Percentiles rank a stretch among this genome's conserved stretches.
phyloP scores from a whole-genome alignment of 805 yeast species.

The Metschnikowia similis region DNA sequence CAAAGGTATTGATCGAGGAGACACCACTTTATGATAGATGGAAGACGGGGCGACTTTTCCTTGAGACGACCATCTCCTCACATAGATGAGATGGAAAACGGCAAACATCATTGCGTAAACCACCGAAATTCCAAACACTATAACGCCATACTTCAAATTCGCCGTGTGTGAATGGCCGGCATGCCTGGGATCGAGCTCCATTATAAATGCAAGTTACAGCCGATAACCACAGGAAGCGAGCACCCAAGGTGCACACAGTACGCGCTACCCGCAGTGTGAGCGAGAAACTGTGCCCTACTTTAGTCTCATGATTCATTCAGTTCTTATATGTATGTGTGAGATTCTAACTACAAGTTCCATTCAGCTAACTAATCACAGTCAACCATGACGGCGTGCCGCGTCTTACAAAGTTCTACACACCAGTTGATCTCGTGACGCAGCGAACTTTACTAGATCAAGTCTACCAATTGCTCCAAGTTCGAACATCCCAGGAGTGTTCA shows the following conservation, averaged over 20 bases:
- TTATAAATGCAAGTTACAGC: background rate
- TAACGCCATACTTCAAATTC: constrained; percentile 59
- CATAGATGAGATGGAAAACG: constrained; percentile 28
- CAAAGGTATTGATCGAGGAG: constrained; percentile 28
- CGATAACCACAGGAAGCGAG: background rate
- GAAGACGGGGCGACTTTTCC: constrained; percentile 28
- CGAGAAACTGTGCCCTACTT: background rate
- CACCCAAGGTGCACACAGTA: background rate
- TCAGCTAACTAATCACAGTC: constrained; percentile 42
- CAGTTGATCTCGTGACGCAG: constrained; percentile 82
- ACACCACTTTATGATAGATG: constrained; percentile 23
- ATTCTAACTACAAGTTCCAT: background rate
- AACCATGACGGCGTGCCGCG: constrained; percentile 90
- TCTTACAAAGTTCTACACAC: constrained; percentile 85
- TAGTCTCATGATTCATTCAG: constrained; percentile 55
- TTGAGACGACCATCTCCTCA: constrained; percentile 33
- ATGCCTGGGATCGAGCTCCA: constrained; percentile 36
- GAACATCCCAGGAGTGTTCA: constrained; percentile 78
- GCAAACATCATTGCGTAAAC: constrained; percentile 35
- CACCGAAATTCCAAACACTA: constrained; percentile 40
- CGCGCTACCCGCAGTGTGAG: constrained; percentile 1
- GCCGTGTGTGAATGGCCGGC: constrained; percentile 47
- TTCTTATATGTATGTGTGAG: constrained; percentile 61
- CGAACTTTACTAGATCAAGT: constrained; percentile 77
- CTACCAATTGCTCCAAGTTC: constrained; percentile 63